phyloP scores from a whole-genome alignment of 805 yeast species.

The Wickerhamomyces sydowiorum region DNA sequence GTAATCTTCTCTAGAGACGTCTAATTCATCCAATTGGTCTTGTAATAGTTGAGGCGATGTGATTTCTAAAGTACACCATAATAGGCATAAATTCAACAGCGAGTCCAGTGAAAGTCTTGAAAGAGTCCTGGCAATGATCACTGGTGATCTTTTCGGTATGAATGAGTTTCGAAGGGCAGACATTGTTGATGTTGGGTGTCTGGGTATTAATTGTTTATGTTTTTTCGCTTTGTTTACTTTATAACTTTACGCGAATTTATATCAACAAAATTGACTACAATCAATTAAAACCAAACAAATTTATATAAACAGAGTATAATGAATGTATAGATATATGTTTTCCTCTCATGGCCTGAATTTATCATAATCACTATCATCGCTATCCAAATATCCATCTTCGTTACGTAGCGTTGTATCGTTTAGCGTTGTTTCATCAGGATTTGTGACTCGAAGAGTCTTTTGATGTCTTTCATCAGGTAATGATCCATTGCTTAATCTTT shows the following conservation, averaged over 20 bases:
- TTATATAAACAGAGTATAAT: neutral
- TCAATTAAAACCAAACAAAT: neutral
- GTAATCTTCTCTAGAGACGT: conserved; percentile 5
- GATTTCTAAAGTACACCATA: conserved; percentile 18
- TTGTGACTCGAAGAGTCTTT: conserved; percentile 47
- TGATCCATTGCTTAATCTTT: conserved; percentile 49
- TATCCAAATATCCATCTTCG: conserved; percentile 6
- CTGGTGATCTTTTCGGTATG: conserved; percentile 12
- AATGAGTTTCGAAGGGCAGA: conserved; percentile 17
- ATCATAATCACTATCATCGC: conserved; percentile 8
- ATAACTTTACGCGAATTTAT: neutral
- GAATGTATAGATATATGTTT: no score
- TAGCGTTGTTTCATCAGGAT: conserved; percentile 28
- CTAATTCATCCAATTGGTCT: conserved; percentile 6
- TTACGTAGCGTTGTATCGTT: conserved; percentile 7
- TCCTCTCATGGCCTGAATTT: neutral
- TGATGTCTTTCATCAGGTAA: conserved; percentile 43
- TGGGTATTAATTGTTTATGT: no score
- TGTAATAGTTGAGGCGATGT: conserved; percentile 14
- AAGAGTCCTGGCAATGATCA: conserved; percentile 7
- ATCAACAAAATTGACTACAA: neutral
- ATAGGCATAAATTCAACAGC: conserved; percentile 14
- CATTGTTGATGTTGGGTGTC: neutral
- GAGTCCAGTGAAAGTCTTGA: conserved; percentile 15
- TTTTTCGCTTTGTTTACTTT: no score